Evolutionary conservation across 352 stramenopile species (phyloP).

Genomic region (Phytopythium delawarense): DNA sequence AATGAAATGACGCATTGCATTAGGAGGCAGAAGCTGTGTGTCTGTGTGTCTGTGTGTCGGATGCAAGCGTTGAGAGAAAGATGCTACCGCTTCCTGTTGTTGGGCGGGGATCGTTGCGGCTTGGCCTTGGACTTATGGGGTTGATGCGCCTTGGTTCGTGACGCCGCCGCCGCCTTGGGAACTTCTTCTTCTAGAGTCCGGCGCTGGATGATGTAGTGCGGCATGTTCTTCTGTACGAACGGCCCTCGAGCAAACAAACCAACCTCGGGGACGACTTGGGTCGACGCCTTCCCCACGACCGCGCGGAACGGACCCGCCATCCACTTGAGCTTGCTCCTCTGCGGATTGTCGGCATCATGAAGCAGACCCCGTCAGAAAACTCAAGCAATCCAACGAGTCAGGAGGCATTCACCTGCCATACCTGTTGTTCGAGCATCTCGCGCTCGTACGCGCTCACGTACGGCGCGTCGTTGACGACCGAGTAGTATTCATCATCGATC

Average conservation of each 20-base stretch:
- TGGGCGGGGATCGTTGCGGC: not conserved
- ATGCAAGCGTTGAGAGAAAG: not conserved
- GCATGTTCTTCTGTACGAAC: constrained; percentile 48
- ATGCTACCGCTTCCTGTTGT: constrained; percentile 4
- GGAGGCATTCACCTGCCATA: constrained; percentile 5
- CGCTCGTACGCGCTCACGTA: constrained; percentile 50
- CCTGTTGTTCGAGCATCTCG: constrained; percentile 50
- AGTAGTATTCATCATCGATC: constrained; percentile 48
- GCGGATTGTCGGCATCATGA: not conserved
- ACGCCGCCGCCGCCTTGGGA: not conserved
- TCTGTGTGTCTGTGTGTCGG: not conserved
- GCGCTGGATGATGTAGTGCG: constrained; percentile 56
- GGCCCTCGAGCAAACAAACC: constrained; percentile 54
- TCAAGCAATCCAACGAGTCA: not conserved
- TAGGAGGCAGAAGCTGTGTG: not conserved
- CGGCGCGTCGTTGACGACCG: constrained; percentile 75
- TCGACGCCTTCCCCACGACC: constrained; percentile 62
- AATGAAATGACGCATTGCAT: not conserved
- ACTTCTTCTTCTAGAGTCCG: constrained; percentile 30
- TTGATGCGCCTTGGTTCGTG: not conserved
- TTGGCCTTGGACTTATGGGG: not conserved
- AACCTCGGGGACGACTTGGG: constrained; percentile 29
- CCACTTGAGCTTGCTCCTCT: constrained; percentile 69
- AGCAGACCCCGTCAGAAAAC: not conserved
- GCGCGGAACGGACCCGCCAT: constrained; percentile 63